phyloP scores from a whole-genome alignment of 2,329 filamentous ascomycete species.

The Epichloe hybrida region DNA sequence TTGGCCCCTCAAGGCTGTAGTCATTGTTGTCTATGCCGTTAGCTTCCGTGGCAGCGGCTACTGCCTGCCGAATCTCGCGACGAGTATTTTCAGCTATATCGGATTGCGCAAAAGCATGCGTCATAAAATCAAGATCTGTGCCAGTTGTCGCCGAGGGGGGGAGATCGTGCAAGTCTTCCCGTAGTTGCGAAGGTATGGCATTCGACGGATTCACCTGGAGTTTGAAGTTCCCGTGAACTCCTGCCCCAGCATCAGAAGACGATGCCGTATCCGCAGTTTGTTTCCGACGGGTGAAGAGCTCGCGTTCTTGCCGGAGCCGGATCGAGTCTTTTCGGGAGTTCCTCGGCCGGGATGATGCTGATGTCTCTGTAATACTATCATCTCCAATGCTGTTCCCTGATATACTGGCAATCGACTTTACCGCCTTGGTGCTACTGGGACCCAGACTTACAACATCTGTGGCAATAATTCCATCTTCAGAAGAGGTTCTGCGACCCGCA shows the following conservation, averaged over 20 bases:
- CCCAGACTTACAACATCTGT: conserved; percentile 54
- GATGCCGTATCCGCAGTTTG: conserved; percentile 50
- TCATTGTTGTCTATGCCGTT: conserved; percentile 51
- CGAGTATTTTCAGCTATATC: conserved; percentile 61
- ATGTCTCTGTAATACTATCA: conserved; percentile 46
- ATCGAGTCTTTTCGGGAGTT: conserved; percentile 67
- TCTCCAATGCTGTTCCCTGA: conserved; percentile 64
- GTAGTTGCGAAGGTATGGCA: conserved; percentile 39
- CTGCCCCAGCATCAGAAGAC: conserved; percentile 41
- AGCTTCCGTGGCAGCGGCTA: conserved; percentile 48
- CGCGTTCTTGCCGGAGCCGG: conserved; percentile 72
- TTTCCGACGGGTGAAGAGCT: conserved; percentile 74
- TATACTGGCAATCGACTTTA: conserved; percentile 81
- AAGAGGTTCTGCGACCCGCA: conserved; percentile 48
- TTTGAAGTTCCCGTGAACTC: conserved; percentile 37
- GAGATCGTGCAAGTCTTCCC: conserved; percentile 57
- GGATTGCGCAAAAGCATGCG: conserved; percentile 62
- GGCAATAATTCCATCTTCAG: conserved; percentile 38
- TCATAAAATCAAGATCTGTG: conserved; percentile 72
- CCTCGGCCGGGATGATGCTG: conserved; percentile 48
- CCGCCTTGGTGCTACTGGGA: conserved; percentile 73
- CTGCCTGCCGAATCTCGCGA: conserved; percentile 64
- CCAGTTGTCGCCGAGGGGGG: conserved; percentile 43
- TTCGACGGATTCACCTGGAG: conserved; percentile 32
- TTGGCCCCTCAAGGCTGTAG: conserved; percentile 30